Evolutionary conservation across 108 stramenopile species (phyloP).

Genomic region (Epithemia pelagica): DNA sequence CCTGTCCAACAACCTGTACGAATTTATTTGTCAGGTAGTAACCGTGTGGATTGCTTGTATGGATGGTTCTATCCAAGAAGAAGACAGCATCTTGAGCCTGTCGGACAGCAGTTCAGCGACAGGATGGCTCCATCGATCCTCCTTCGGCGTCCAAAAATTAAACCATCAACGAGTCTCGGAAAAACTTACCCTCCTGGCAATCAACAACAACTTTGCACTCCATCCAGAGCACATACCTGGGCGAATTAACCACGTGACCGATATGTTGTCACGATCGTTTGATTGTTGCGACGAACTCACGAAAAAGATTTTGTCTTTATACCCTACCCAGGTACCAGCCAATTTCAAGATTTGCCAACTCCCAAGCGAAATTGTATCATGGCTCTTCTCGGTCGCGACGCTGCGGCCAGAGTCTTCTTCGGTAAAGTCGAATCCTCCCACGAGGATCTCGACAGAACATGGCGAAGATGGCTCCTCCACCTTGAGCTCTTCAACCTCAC

Average conservation of each 20-base stretch:
- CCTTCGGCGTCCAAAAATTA: not conserved
- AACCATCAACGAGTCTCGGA: not conserved
- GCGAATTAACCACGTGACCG: not conserved
- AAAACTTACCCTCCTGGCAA: not conserved
- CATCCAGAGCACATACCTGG: not conserved
- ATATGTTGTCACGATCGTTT: not conserved
- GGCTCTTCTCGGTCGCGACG: not conserved
- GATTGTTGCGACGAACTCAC: not conserved
- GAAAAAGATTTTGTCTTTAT: not conserved
- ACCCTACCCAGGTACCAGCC: not conserved
- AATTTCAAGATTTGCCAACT: not conserved
- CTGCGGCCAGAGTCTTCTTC: not conserved
- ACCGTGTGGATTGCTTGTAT: not conserved
- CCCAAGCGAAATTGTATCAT: not conserved
- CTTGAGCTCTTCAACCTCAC: not conserved
- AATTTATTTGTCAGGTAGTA: not conserved
- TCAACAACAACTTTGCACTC: not conserved
- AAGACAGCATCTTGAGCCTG: not conserved
- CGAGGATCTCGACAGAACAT: not conserved
- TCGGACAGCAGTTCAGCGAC: not conserved
- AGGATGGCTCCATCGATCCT: not conserved
- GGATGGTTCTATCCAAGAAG: not conserved
- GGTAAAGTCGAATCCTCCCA: not conserved
- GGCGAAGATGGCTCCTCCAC: not conserved
- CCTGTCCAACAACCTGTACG: not conserved